Percentiles rank a stretch among this genome's conserved stretches.
These are phyloP conservation scores for Chlorencoelia australis DNA, from an alignment of 2,329 filamentous ascomycete species.

Conservation along the genomic window DNA sequence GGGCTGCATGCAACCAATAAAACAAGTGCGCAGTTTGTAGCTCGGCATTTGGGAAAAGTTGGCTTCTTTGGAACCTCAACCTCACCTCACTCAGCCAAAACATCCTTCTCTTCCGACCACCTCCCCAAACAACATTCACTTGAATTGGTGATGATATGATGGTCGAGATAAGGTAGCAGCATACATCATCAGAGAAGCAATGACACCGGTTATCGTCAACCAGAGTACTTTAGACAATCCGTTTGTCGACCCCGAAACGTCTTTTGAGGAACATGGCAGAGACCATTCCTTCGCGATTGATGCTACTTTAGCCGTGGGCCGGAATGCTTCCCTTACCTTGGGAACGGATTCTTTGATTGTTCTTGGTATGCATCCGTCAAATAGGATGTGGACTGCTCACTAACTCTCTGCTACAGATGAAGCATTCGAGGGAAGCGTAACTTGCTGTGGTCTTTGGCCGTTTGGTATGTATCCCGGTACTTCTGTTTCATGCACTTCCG, in stretches of 20 bases:
- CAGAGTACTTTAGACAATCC: no score
- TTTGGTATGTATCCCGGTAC: conserved; percentile 30
- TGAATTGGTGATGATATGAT: no score
- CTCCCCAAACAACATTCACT: no score
- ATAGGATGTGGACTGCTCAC: no score
- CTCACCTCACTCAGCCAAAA: no score
- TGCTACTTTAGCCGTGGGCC: conserved; percentile 42
- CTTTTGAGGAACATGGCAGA: conserved; percentile 25
- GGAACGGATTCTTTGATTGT: conserved; percentile 50
- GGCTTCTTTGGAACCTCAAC: no score
- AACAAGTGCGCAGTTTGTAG: no score
- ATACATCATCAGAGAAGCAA: conserved; percentile 18
- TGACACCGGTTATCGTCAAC: no score
- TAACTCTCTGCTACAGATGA: conserved; percentile 35
- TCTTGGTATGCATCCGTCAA: conserved; percentile 45
- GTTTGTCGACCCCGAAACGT: conserved; percentile 28
- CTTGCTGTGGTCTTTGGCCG: conserved; percentile 47
- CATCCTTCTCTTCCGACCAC: no score
- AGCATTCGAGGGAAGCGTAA: conserved; percentile 35
- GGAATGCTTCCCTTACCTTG: conserved; percentile 49
- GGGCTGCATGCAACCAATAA: no score
- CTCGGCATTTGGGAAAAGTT: no score
- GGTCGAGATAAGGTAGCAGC: conserved; percentile 5
- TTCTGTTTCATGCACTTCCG: conserved; percentile 3
- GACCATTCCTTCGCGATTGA: conserved; percentile 29